These are phyloP conservation scores for Sextonia rubra DNA, from an alignment of 164 flowering plant species.

Conservation along the genomic window DNA sequence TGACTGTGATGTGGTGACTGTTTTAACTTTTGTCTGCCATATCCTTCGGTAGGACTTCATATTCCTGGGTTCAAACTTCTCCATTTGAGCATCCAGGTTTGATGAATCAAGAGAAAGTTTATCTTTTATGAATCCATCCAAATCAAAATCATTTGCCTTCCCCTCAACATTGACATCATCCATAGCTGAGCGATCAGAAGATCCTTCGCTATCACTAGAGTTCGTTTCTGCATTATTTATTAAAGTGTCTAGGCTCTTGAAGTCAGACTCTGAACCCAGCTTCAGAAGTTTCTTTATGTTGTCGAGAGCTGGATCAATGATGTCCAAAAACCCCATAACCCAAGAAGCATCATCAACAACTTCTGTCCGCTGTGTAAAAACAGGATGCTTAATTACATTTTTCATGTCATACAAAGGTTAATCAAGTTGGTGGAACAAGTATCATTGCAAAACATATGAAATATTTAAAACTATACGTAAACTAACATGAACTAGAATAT, in stretches of 20 bases:
- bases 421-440: too few relatives aligned
- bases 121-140: slow-evolving; percentile 56
- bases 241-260: slow-evolving; percentile 16
- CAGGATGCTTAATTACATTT: too few relatives aligned
- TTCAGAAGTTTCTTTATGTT: slow-evolving; percentile 75
- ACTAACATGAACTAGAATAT: too few relatives aligned
- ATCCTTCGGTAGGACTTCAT: slow-evolving; percentile 23
- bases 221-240: slow-evolving; percentile 16
- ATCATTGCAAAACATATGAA: too few relatives aligned
- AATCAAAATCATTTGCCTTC: slow-evolving; percentile 34
- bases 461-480: too few relatives aligned
- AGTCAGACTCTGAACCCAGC: slow-evolving; percentile 32
- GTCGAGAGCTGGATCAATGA: slow-evolving; percentile 83
- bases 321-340: slow-evolving; percentile 79
- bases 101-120: slow-evolving; percentile 59
- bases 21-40: slow-evolving; percentile 22
- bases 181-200: slow-evolving; percentile 3
- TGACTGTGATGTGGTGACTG: slow-evolving; percentile 1
- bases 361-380: slow-evolving; percentile 68
- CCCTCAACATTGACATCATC: slow-evolving; percentile 4
- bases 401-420: too few relatives aligned
- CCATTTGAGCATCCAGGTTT: slow-evolving; percentile 48
- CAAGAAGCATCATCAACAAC: slow-evolving; percentile 95
- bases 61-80: slow-evolving; percentile 18
- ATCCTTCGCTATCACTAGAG: slow-evolving; percentile 17